These are phyloP conservation scores for Theobroma cacao DNA, from an alignment of 345 rosid species.

Conservation along the genomic window DNA sequence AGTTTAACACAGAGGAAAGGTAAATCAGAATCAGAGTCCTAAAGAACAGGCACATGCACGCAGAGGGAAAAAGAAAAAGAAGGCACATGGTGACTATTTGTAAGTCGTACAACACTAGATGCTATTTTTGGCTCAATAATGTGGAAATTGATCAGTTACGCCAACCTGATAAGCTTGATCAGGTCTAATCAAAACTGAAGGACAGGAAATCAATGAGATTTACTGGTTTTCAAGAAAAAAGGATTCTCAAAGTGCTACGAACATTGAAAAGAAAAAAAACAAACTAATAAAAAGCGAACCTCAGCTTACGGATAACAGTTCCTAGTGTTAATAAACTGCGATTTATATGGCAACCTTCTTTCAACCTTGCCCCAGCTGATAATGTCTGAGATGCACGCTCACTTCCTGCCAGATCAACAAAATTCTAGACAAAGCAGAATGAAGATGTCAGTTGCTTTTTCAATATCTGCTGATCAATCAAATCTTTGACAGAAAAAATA, in stretches of 20 bases:
- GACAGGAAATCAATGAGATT: neutral
- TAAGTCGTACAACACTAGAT: neutral
- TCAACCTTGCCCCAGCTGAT: conserved; percentile 85
- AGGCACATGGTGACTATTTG: neutral
- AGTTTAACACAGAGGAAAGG: neutral
- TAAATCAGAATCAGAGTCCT: neutral
- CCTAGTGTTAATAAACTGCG: conserved; percentile 90
- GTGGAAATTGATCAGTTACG: neutral
- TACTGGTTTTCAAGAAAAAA: neutral
- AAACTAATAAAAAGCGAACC: conserved; percentile 41
- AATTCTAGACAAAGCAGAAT: conserved; percentile 50
- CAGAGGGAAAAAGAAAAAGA: neutral
- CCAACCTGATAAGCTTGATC: neutral
- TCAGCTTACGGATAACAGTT: conserved; percentile 91
- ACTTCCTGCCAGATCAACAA: conserved; percentile 95
- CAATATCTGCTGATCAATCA: neutral
- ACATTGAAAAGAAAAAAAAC: neutral
- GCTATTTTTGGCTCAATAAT: conserved; percentile 8
- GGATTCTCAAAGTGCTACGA: neutral
- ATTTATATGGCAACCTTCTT: conserved; percentile 96
- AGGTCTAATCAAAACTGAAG: neutral
- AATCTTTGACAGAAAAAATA: conserved; percentile 1
- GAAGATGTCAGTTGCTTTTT: neutral
- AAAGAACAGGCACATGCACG: too few relatives aligned
- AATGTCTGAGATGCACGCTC: conserved; percentile 93